Percentiles rank a stretch among this genome's conserved stretches.
Conservation (phyloP, 2,329 filamentous ascomycete genomes). For the Cyanodermella asteris region DNA sequence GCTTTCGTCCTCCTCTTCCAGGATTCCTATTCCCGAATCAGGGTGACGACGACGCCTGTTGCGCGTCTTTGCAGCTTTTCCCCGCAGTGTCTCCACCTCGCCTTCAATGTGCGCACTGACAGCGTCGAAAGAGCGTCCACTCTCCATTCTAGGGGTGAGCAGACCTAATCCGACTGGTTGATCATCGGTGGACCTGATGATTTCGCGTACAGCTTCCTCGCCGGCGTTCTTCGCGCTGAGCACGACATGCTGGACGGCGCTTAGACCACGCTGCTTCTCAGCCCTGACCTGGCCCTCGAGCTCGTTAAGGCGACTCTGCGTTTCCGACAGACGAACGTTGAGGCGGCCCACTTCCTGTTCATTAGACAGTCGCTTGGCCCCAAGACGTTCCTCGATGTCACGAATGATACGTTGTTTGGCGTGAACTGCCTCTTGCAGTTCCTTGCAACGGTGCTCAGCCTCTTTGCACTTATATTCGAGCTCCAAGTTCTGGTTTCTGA, state of each 20-base stretch:
- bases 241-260: constrained; percentile 14
- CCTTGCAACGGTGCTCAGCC: constrained; percentile 12
- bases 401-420: constrained; percentile 15
- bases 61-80: too few relatives aligned
- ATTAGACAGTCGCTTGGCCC: constrained; percentile 16
- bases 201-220: constrained; percentile 10
- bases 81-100: constrained; percentile 11
- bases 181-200: constrained; percentile 7
- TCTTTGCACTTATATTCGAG: constrained; percentile 16
- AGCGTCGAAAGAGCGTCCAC: constrained; percentile 20
- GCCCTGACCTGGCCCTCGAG: constrained; percentile 17
- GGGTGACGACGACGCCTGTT: constrained; percentile 8
- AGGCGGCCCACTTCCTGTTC: too few relatives aligned
- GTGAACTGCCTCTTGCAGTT: constrained; percentile 15
- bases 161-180: constrained; percentile 12
- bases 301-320: constrained; percentile 18
- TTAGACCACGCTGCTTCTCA: constrained; percentile 17
- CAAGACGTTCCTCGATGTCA: constrained; percentile 12
- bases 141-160: constrained; percentile 21
- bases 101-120: constrained; percentile 18
- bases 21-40: constrained; percentile 20
- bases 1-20: constrained; percentile 15
- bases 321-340: constrained; percentile 19
- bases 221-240: constrained; percentile 18
- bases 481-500: constrained; percentile 14